Base-by-base conservation (phyloP, 345 rosid species). In the Ailanthus altissimus region DNA sequence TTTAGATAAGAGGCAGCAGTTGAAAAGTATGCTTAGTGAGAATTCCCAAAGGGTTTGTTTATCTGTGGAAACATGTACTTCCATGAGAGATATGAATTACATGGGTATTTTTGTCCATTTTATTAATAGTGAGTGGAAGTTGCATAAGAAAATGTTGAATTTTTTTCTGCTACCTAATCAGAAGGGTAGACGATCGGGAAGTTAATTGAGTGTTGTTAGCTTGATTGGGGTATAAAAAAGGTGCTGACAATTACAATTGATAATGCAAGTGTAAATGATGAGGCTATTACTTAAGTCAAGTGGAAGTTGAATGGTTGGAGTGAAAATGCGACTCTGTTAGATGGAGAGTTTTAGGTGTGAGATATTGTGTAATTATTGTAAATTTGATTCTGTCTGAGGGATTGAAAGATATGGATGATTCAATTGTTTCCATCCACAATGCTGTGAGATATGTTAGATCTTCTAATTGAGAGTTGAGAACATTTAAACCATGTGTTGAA, bases 311-410 rank as follows among this genome's bases (percentile, higher is more conserved):
- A 36, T 0, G 42, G 8, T 62, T 32, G 45, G 67, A 62, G 21
- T n/a, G 53, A 18, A n/a, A 66, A 66, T 45, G 32, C 5, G 0
- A 21, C n/a, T 42, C 8, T 42, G 36, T 71, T 64, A 25, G n/a
- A 63, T 32, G 54, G 28, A 2, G 18, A 21, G 5, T 15, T 28
- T 40, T 77, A 25, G 67, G 54, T 23, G 15, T 56, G 38, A 21
- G 73, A 67, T 70, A 70, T 69, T 68, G 36, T 46, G 51, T 23
- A 10, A 43, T 32, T 77, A 13, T 43, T 16, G 16, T 69, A 64
- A 42, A 16, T 45, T 67, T 28, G 11, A 67, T 56, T 38, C 32
- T 67, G 5, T 23, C 10, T n/a, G 65, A 54, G 15, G 43, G 54
- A 4, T 66, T 40, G 25, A 40, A 66, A 8, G 61, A 75, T 6